Evolutionary conservation across 768 basidiomycete genomes (phyloP).

Genomic region (Termitomyces sp.): DNA sequence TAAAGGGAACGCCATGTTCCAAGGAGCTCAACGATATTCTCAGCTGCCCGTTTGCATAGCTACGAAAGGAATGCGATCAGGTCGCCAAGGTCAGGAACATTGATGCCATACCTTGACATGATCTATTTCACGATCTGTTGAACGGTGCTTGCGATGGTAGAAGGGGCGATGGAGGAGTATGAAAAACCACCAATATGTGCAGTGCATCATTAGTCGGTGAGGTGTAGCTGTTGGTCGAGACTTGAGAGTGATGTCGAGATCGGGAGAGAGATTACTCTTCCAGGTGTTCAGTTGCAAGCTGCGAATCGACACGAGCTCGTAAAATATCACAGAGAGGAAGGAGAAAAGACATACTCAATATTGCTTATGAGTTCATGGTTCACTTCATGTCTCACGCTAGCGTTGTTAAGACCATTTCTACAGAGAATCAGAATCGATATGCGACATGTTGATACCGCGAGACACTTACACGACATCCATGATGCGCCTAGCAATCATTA

Average conservation of each 20-base stretch:
- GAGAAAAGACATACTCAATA: slow-evolving; percentile 38
- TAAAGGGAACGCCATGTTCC: slow-evolving; percentile 48
- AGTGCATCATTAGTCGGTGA: slow-evolving; percentile 51
- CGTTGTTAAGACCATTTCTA: slow-evolving; percentile 40
- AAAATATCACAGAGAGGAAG: background rate
- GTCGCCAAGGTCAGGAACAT: slow-evolving; percentile 8
- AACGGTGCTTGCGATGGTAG: slow-evolving; percentile 38
- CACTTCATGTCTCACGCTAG: slow-evolving; percentile 33
- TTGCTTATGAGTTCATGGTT: slow-evolving; percentile 45
- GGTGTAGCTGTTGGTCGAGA: slow-evolving; percentile 44
- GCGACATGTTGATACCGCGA: background rate
- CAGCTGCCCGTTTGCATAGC: slow-evolving; percentile 49
- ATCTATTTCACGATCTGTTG: slow-evolving; percentile 37
- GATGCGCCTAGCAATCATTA: slow-evolving; percentile 43
- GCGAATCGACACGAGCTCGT: background rate
- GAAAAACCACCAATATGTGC: slow-evolving; percentile 53
- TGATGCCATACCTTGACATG: slow-evolving; percentile 43
- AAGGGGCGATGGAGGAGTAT: slow-evolving; percentile 59
- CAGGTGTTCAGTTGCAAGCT: slow-evolving; percentile 45
- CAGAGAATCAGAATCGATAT: background rate
- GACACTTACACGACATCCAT: slow-evolving; percentile 52
- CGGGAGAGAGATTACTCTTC: slow-evolving; percentile 39
- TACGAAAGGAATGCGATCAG: slow-evolving; percentile 22
- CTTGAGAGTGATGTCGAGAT: slow-evolving; percentile 45
- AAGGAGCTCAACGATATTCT: slow-evolving; percentile 51